These are phyloP conservation scores for Penicillium cinerascens DNA, from an alignment of 495 filamentous ascomycete species.

Conservation along the genomic window DNA sequence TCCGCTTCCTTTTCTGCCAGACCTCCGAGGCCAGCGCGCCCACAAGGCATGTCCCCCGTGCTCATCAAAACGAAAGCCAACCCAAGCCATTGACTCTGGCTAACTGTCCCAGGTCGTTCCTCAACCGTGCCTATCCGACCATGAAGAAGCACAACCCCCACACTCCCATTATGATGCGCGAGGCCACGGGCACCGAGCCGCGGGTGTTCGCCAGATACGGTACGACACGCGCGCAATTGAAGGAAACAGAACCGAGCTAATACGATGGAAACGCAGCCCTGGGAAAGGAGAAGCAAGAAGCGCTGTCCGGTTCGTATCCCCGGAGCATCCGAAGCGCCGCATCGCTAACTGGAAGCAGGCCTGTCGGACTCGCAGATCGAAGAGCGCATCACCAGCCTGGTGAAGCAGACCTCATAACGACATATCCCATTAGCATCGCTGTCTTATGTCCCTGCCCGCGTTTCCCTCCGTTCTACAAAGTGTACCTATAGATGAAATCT, in stretches of 20 bases:
- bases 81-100: not conserved
- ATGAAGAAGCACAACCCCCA: conserved; percentile 99
- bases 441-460: conserved; percentile 28
- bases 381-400: conserved; percentile 75
- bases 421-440: conserved; percentile 6
- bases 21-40: conserved; percentile 82
- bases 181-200: conserved; percentile 77
- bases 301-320: conserved; percentile 62
- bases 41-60: conserved; percentile 57
- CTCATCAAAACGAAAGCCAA: not conserved
- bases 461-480: conserved; percentile 25
- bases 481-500: conserved; percentile 49
- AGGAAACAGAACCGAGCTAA: conserved; percentile 6
- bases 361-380: conserved; percentile 91
- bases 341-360: conserved; percentile 49
- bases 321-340: not conserved
- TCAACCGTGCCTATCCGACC: conserved; percentile 87
- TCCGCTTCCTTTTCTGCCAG: conserved; percentile 96
- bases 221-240: conserved; percentile 39
- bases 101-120: conserved; percentile 65
- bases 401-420: conserved; percentile 56
- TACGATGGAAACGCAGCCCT: conserved; percentile 52
- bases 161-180: conserved; percentile 90
- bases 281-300: conserved; percentile 83
- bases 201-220: conserved; percentile 91